phyloP scores from a whole-genome alignment of 192 early-diverging fungal genomes.

The Thoreauomyces humboldtii region DNA sequence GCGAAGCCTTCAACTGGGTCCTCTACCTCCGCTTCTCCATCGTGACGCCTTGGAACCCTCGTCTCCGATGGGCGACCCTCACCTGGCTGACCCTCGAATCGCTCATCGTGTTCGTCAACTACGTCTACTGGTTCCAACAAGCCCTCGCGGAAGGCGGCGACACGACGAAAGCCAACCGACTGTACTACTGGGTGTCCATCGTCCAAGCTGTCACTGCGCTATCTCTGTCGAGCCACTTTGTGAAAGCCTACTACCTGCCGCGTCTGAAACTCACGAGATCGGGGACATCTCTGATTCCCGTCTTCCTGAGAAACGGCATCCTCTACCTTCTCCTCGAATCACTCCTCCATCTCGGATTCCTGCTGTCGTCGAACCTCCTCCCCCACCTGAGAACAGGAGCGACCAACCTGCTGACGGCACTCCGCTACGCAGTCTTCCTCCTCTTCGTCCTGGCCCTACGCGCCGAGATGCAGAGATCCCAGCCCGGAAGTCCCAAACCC shows the following conservation, averaged over 20 bases:
- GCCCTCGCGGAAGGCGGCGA: neutral
- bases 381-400: constrained; percentile 2
- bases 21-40: constrained; percentile 23
- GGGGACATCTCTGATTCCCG: neutral
- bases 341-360: constrained; percentile 10
- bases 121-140: constrained; percentile 10
- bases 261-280: neutral
- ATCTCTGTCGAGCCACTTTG: neutral
- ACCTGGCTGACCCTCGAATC: constrained; percentile 12
- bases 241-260: constrained; percentile 12
- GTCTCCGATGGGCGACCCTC: neutral
- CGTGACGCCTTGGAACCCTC: neutral
- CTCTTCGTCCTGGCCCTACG: constrained; percentile 19
- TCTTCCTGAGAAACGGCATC: constrained; percentile 9
- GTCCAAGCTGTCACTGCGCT: constrained; percentile 14
- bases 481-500: no score
- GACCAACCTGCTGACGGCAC: constrained; percentile 8
- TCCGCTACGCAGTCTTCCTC: constrained; percentile 15
- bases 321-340: constrained; percentile 17
- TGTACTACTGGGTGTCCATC: constrained; percentile 11
- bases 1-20: constrained; percentile 22
- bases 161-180: neutral
- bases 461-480: neutral
- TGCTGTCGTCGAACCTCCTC: neutral
- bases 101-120: neutral